Evolutionary conservation across 225 moss, liverwort and hornwort genomes (phyloP).

Genomic region (Polytrichum commune): DNA sequence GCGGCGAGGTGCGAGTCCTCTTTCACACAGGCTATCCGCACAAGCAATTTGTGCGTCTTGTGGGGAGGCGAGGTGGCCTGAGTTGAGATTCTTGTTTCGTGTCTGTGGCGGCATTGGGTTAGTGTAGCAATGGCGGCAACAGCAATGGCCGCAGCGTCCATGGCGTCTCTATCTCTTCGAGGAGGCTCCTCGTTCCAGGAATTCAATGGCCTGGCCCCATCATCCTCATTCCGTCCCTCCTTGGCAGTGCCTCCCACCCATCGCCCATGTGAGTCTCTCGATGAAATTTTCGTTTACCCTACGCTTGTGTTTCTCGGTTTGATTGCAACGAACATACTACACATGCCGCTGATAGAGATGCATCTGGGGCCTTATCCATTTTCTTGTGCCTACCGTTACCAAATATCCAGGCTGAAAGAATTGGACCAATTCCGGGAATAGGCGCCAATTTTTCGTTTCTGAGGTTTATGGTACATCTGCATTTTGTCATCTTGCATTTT

Average conservation of each 20-base stretch:
- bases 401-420: not conserved
- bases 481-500: not conserved
- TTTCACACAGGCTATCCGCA: too few relatives aligned
- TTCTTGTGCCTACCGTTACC: not conserved
- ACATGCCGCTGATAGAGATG: not conserved
- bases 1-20: not conserved
- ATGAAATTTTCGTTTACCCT: too few relatives aligned
- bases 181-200: slow-evolving; percentile 41
- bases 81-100: not conserved
- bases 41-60: too few relatives aligned
- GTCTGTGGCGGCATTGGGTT: too few relatives aligned
- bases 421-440: not conserved
- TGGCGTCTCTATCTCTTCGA: slow-evolving; percentile 49
- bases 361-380: not conserved
- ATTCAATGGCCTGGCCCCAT: slow-evolving; percentile 47
- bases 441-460: too few relatives aligned
- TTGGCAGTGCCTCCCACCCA: slow-evolving; percentile 16
- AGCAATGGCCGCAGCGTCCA: slow-evolving; percentile 34
- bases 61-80: too few relatives aligned
- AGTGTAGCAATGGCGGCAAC: slow-evolving; percentile 22
- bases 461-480: too few relatives aligned
- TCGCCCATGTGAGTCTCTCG: slow-evolving; percentile 13
- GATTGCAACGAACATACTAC: not conserved
- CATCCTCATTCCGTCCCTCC: slow-evolving; percentile 22
- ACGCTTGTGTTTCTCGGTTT: not conserved